Conservation (phyloP, 306 rosid genomes). For the Styphnolobium japonicum region DNA sequence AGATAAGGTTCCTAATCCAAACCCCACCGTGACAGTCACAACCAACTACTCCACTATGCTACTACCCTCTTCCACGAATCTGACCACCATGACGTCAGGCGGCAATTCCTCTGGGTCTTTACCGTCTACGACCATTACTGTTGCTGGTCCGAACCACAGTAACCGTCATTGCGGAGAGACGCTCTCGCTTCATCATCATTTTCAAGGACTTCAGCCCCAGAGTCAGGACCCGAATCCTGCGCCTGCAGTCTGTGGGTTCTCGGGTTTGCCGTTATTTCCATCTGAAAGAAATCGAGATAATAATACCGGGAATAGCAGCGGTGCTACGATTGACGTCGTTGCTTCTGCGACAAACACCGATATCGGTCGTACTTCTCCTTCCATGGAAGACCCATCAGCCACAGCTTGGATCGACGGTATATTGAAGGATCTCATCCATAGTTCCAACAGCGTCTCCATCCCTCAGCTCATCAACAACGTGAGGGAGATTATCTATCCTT, state of each 20-base stretch:
- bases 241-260: constrained; percentile 85
- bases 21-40: constrained; percentile 8
- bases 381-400: constrained; percentile 54
- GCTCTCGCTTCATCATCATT: too few species aligned
- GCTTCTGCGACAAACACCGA: neutral
- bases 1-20: constrained; percentile 1
- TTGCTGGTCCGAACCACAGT: neutral
- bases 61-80: constrained; percentile 31
- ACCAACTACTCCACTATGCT: constrained; percentile 60
- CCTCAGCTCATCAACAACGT: constrained; percentile 79
- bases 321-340: neutral
- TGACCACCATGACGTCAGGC: constrained; percentile 50
- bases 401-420: constrained; percentile 70
- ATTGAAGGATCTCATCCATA: constrained; percentile 60
- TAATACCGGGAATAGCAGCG: neutral
- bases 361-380: neutral
- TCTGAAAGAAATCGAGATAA: constrained; percentile 43
- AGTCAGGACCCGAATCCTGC: constrained; percentile 23
- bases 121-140: constrained; percentile 4
- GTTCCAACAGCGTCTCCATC: constrained; percentile 52
- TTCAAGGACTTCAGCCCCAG: constrained; percentile 22
- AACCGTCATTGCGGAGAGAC: too few species aligned
- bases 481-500: constrained; percentile 84
- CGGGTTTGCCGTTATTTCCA: constrained; percentile 90
- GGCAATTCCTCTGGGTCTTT: constrained; percentile 33